Evolutionary conservation across 345 rosid species (phyloP), one percentile per base, ranked within the genome.

Genomic region (Turritis glabra): DNA sequence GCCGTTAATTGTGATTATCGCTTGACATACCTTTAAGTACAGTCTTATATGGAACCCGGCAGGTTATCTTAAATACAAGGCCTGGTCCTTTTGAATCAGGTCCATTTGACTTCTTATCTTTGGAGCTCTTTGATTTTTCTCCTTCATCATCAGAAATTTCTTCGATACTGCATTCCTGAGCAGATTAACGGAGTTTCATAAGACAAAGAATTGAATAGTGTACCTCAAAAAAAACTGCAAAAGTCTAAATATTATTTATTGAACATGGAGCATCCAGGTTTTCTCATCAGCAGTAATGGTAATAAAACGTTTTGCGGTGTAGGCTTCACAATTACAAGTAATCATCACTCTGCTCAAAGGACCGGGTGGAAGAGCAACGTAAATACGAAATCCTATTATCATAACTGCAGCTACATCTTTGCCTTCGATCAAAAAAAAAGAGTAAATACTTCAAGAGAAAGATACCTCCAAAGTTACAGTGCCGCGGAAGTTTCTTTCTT

Each of bases 11-110:
- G 17, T 43, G 33, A 40, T 51, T 22, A 66, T 29, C 0, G n/a
- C 27, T 48, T 14, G 7, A 21, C 69, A 64, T 72, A 90, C 94
- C 92, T 87, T 88, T 88, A 56, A 90, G 76, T 63, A 90, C 92
- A 64, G 98, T 95, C 82, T 95, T 92, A 79, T 95, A 95, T 12
- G 91, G 92, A 78, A 95, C 96, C 83, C 73, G 90, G 81, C 96
- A 87, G 25, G 90, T 88, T 79, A 92, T 84, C 85, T 92, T 92
- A 81, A 95, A 92, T 33, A 86, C 82, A 67, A 92, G 97, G 82
- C 82, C 80, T 27, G 86, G 77, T 72, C 76, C 87, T 82, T 87
- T 89, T 23, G 90, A 64, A 67, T 84, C 89, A 18, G 93, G 92
- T 64, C 99, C 97, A 82, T 90, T 89, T 30, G 88, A 81, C 77